phyloP scores from a whole-genome alignment of 2,329 filamentous ascomycete species.

The Harringtonia aguacate region DNA sequence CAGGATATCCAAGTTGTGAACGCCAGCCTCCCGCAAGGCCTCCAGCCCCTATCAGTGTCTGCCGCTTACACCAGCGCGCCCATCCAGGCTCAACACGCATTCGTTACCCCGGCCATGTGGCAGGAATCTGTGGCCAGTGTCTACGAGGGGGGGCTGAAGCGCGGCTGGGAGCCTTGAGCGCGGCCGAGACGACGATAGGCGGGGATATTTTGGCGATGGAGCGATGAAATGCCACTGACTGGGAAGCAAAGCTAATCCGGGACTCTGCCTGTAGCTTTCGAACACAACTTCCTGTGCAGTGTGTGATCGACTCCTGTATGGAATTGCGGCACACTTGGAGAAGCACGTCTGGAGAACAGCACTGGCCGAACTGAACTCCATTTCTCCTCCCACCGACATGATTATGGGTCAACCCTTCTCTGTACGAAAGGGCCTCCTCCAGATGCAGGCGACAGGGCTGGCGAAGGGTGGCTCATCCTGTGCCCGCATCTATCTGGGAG shows the following conservation, averaged over 20 bases:
- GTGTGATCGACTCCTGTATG: too few species aligned
- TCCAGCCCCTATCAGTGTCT: slow-evolving; percentile 33
- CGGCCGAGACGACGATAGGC: slow-evolving; percentile 45
- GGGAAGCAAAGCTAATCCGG: neutral
- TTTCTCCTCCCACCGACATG: too few species aligned
- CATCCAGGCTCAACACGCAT: slow-evolving; percentile 33
- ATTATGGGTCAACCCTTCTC: too few species aligned
- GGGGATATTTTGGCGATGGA: slow-evolving; percentile 10
- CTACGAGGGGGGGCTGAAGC: slow-evolving; percentile 54
- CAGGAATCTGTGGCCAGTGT: slow-evolving; percentile 60
- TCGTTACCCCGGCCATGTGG: slow-evolving; percentile 64
- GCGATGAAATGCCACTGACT: neutral
- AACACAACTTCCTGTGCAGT: too few species aligned
- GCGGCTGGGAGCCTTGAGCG: slow-evolving; percentile 55
- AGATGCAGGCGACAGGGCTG: too few species aligned
- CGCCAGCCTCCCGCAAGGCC: slow-evolving; percentile 29
- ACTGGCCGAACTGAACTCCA: too few species aligned
- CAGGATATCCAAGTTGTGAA: slow-evolving; percentile 41
- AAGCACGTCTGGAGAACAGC: too few species aligned
- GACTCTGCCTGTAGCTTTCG: neutral
- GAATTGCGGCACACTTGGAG: too few species aligned
- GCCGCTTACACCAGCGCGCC: slow-evolving; percentile 42
- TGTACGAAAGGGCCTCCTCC: too few species aligned
- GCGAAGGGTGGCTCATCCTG: too few species aligned
- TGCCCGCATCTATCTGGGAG: too few species aligned